A percentile compares a stretch with the other conserved stretches of the same genome.
Evolutionary conservation across 495 filamentous ascomycete species (phyloP).

Genomic region (Wilcoxina mikolae): DNA sequence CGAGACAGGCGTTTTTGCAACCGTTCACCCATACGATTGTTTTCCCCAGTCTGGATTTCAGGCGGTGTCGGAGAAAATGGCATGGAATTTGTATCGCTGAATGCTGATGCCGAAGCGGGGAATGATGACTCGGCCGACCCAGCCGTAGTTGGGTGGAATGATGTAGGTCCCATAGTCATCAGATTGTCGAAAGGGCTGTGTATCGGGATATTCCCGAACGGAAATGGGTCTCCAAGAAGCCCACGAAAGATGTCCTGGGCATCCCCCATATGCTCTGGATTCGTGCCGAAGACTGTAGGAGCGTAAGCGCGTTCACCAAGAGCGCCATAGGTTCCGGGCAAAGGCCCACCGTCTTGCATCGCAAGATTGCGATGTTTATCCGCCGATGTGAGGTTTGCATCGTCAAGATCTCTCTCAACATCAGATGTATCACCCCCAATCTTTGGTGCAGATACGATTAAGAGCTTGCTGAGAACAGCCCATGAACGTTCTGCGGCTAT

Average conservation of each 20-base stretch:
- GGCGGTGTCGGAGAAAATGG: not conserved
- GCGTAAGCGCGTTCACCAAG: not conserved
- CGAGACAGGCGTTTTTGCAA: not conserved
- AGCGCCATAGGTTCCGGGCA: not conserved
- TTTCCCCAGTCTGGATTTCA: not conserved
- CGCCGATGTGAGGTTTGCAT: not conserved
- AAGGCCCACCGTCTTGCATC: not conserved
- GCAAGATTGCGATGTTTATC: not conserved
- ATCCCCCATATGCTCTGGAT: constrained; percentile 4
- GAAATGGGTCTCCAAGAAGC: constrained; percentile 16
- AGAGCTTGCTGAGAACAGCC: constrained; percentile 40
- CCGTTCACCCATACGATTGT: not conserved
- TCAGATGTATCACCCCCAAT: constrained; percentile 27
- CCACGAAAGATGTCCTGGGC: constrained; percentile 20
- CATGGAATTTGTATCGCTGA: not conserved
- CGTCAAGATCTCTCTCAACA: constrained; percentile 7
- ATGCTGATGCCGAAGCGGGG: not conserved
- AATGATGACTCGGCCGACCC: constrained; percentile 14
- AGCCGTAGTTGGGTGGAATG: constrained; percentile 9
- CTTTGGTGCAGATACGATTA: constrained; percentile 35
- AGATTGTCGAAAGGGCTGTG: constrained; percentile 19
- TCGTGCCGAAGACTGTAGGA: not conserved
- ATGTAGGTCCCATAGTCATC: constrained; percentile 13
- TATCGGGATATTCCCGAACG: constrained; percentile 19
- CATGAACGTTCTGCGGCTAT: constrained; percentile 38